Evolutionary conservation across 75 land plant genomes (phyloP).

Genomic region (Pinus albicaulis): DNA sequence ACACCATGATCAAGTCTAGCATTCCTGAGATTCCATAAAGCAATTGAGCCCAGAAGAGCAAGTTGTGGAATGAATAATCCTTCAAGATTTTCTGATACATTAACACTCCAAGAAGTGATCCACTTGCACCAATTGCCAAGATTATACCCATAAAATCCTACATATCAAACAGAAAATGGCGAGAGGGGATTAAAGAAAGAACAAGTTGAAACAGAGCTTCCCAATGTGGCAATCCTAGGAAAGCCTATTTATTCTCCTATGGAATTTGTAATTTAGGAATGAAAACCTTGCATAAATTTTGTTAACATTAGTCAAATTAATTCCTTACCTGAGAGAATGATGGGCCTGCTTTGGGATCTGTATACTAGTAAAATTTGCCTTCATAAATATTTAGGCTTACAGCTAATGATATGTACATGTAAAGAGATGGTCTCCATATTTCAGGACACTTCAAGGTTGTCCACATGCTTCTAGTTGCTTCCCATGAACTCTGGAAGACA

Average conservation of each 20-base stretch:
- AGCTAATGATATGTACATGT: slow-evolving; percentile 77
- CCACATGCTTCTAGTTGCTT: slow-evolving; percentile 60
- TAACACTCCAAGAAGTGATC: slow-evolving; percentile 63
- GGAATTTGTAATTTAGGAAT: neutral
- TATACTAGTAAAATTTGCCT: slow-evolving; percentile 86
- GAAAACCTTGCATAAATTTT: no score
- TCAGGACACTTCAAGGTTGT: slow-evolving; percentile 52
- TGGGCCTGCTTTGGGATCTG: slow-evolving; percentile 66
- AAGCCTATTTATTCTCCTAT: neutral
- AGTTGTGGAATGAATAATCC: slow-evolving; percentile 53
- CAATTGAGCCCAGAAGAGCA: slow-evolving; percentile 74
- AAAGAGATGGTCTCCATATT: slow-evolving; percentile 84
- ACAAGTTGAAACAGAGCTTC: neutral
- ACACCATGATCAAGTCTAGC: slow-evolving; percentile 70
- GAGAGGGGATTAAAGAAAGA: neutral
- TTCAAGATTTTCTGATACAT: slow-evolving; percentile 67
- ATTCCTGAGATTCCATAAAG: slow-evolving; percentile 59
- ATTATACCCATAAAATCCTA: slow-evolving; percentile 76
- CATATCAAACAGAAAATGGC: slow-evolving; percentile 1
- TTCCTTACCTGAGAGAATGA: slow-evolving; percentile 79
- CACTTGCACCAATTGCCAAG: slow-evolving; percentile 71
- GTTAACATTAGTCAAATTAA: no score
- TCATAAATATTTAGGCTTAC: slow-evolving; percentile 63
- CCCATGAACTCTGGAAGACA: slow-evolving; percentile 49
- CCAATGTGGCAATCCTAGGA: neutral